These are phyloP conservation scores for Penicillium antarcticum DNA, from an alignment of 495 filamentous ascomycete genomes.

Conservation along the genomic window DNA sequence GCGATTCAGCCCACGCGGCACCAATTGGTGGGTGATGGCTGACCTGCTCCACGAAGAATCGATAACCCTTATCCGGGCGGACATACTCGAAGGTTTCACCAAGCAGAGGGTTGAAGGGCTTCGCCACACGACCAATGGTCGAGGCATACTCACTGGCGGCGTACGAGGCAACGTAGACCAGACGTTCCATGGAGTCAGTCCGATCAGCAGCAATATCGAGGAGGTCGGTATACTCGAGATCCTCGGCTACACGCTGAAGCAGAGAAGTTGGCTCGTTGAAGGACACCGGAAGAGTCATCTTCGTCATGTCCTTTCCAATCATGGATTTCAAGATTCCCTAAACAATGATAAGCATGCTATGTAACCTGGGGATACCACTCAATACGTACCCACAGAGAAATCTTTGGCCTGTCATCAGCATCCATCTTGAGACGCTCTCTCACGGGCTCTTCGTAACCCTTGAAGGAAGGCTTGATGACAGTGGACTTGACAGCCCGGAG, in stretches of 20 bases:
- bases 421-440: slow-evolving; percentile 81
- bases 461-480: slow-evolving; percentile 74
- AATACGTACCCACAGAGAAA: slow-evolving; percentile 84
- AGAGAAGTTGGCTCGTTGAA: slow-evolving; percentile 98
- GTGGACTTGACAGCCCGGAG: slow-evolving; percentile 45
- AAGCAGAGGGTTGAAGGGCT: slow-evolving; percentile 94
- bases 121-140: slow-evolving; percentile 92
- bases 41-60: slow-evolving; percentile 98
- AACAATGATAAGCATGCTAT: slow-evolving; percentile 14
- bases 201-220: slow-evolving; percentile 87
- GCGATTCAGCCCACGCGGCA: slow-evolving; percentile 87
- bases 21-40: slow-evolving; percentile 97
- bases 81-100: slow-evolving; percentile 98
- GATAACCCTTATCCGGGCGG: slow-evolving; percentile 91
- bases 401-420: slow-evolving; percentile 86
- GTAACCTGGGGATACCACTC: not conserved
- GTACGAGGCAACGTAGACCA: slow-evolving; percentile 96
- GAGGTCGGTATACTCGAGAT: slow-evolving; percentile 95
- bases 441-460: slow-evolving; percentile 85
- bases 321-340: slow-evolving; percentile 97
- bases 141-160: slow-evolving; percentile 96
- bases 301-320: slow-evolving; percentile 99
- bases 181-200: slow-evolving; percentile 79
- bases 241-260: slow-evolving; percentile 92
- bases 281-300: slow-evolving; percentile 96